phyloP scores from a whole-genome alignment of 148 eudicot species.

The Amaranthus cruentus region DNA sequence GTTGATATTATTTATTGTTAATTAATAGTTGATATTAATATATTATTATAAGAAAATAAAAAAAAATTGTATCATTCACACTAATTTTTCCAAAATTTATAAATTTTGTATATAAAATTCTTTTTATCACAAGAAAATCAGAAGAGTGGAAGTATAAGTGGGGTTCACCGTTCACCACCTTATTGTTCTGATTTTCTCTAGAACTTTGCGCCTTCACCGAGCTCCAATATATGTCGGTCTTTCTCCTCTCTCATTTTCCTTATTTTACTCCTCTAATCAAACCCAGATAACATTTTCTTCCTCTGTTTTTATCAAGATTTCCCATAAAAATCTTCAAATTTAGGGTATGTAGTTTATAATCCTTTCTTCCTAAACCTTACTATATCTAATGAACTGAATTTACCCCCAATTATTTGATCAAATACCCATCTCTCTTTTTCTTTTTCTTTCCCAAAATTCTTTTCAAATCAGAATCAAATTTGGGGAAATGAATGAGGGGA shows the following conservation, averaged over 20 bases:
- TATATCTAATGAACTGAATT: neutral
- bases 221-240: conserved; percentile 8
- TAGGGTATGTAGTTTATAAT: too few species aligned
- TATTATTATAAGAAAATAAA: too few species aligned
- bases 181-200: neutral
- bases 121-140: too few species aligned
- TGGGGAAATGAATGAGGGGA: conserved; percentile 22
- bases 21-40: too few species aligned
- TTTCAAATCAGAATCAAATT: neutral
- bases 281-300: neutral
- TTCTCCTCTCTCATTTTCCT: neutral
- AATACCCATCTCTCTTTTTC: neutral
- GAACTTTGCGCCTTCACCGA: conserved; percentile 13
- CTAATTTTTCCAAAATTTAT: too few species aligned
- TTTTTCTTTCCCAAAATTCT: neutral
- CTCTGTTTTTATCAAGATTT: neutral
- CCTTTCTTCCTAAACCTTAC: neutral
- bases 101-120: too few species aligned
- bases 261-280: neutral
- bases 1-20: too few species aligned
- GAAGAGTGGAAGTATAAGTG: too few species aligned
- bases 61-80: too few species aligned
- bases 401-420: too few species aligned
- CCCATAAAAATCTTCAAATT: neutral
- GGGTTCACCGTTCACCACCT: too few species aligned